Percentiles rank a stretch among this genome's conserved stretches.
Conservation (phyloP, 768 basidiomycete genomes). For the Leccinum arenicola region DNA sequence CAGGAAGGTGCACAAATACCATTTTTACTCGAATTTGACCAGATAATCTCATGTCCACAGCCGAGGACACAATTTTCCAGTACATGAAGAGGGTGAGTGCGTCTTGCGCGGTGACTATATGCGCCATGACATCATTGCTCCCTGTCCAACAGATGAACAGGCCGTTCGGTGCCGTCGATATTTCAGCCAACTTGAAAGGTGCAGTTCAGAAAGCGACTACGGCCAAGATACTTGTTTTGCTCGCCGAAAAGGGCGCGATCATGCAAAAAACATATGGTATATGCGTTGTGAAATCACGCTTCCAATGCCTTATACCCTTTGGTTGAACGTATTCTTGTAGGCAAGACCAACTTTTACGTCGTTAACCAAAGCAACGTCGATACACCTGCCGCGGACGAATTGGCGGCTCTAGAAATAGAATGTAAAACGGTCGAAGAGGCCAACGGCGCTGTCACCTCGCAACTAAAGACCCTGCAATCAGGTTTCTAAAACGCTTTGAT, state of each 20-base stretch:
- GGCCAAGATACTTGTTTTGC: conserved; percentile 76
- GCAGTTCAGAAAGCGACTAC: conserved; percentile 80
- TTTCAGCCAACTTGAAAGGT: conserved; percentile 88
- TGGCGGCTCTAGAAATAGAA: conserved; percentile 60
- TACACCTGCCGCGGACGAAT: conserved; percentile 57
- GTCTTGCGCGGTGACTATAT: conserved; percentile 5
- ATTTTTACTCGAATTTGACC: background rate
- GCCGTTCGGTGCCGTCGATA: conserved; percentile 91
- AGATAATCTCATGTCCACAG: conserved; percentile 31
- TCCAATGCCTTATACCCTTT: background rate
- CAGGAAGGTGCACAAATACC: conserved; percentile 52
- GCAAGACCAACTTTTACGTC: conserved; percentile 86
- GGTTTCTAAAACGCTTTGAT: conserved; percentile 12
- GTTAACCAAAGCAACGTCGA: conserved; percentile 75
- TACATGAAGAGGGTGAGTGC: conserved; percentile 68
- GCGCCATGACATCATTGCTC: background rate
- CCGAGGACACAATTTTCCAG: conserved; percentile 72
- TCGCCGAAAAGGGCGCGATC: conserved; percentile 84
- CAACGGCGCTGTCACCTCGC: conserved; percentile 49
- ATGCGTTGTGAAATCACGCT: conserved; percentile 1
- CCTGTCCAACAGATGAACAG: conserved; percentile 72
- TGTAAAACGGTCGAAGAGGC: conserved; percentile 55
- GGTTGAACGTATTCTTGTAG: conserved; percentile 34
- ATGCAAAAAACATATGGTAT: conserved; percentile 82
- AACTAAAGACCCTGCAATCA: conserved; percentile 46